phyloP scores from a whole-genome alignment of 495 filamentous ascomycete genomes.

The Hypomontagnella monticulosa region DNA sequence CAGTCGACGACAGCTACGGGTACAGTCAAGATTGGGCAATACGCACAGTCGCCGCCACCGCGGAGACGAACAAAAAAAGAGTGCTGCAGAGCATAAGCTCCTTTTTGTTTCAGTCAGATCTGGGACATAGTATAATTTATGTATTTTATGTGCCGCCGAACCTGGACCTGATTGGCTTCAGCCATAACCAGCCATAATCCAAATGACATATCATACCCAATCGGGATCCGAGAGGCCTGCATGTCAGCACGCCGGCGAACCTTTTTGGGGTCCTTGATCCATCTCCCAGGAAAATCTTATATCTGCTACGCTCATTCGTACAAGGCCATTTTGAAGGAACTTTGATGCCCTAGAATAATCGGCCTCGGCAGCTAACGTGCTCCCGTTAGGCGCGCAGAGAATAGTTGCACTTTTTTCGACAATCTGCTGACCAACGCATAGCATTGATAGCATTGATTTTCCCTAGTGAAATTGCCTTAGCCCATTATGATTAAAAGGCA shows the following conservation, averaged over 20 bases:
- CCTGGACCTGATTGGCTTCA: constrained; percentile 29
- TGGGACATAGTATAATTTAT: constrained; percentile 35
- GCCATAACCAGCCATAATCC: constrained; percentile 14
- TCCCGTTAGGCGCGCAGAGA: constrained; percentile 35
- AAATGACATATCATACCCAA: constrained; percentile 37
- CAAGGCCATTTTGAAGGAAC: not conserved
- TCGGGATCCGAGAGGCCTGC: constrained; percentile 37
- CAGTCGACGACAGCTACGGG: constrained; percentile 30
- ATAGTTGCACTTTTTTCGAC: constrained; percentile 17
- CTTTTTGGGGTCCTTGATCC: constrained; percentile 39
- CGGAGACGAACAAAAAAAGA: constrained; percentile 37
- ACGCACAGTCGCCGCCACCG: constrained; percentile 38
- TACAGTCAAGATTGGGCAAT: constrained; percentile 32
- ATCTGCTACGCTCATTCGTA: constrained; percentile 25
- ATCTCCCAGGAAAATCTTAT: constrained; percentile 34
- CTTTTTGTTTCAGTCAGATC: constrained; percentile 48
- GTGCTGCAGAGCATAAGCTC: constrained; percentile 42
- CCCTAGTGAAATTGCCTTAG: constrained; percentile 3
- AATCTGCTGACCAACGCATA: constrained; percentile 34
- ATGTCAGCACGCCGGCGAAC: constrained; percentile 43
- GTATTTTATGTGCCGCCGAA: constrained; percentile 10
- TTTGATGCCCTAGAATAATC: constrained; percentile 22
- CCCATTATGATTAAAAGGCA: not conserved
- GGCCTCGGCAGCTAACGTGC: constrained; percentile 14
- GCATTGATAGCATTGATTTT: constrained; percentile 16